Evolutionary conservation across 768 basidiomycete species (phyloP), one percentile per base, ranked within the genome.

Genomic region (Leccinum arenicola): DNA sequence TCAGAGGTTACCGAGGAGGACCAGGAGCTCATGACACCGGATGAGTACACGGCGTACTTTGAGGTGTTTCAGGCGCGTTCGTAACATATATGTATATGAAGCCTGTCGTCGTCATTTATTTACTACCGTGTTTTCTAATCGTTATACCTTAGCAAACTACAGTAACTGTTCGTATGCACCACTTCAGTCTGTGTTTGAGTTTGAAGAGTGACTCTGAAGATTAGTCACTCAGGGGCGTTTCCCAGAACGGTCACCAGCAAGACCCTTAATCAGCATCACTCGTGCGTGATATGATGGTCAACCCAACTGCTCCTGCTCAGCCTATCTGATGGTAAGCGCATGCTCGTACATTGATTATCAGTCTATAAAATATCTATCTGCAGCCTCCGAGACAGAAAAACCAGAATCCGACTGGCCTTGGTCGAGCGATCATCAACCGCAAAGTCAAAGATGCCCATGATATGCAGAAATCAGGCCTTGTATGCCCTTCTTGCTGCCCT

Each of bases 401-500:
- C 65, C 79, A 69, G 17, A 91, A 91, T 70, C 79, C 87, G 1
- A 88, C 87, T 62, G 97, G 97, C 14, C 80, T 99, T 27, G 97
- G 97, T 35, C 83, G 93, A 60, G 95, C 97, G 27, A 93, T 99
- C 70, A 97, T 98, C 70, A 98, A 99, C 68, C 86, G 85, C 64
- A 87, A 89, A 75, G 83, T 83, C 17, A 73, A 75, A 56, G 72
- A 73, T 68, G 65, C 73, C 25, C 73, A 65, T 15, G 63, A 73
- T 62, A 71, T 64, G 52, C 70, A 74, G 23, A 69, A 75, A 68
- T 73, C 90, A 17, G 84, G 85, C 55, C 76, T 93, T 61, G 91
- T 92, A 68, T 62, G 87, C 73, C 36, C 55, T 52, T 27, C 47
- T 12, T 54, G 25, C 10, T 2, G 11, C 48, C 59, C 33, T 29